These are phyloP conservation scores for Brassica cretica DNA, from an alignment of 345 rosid species.

Conservation along the genomic window DNA sequence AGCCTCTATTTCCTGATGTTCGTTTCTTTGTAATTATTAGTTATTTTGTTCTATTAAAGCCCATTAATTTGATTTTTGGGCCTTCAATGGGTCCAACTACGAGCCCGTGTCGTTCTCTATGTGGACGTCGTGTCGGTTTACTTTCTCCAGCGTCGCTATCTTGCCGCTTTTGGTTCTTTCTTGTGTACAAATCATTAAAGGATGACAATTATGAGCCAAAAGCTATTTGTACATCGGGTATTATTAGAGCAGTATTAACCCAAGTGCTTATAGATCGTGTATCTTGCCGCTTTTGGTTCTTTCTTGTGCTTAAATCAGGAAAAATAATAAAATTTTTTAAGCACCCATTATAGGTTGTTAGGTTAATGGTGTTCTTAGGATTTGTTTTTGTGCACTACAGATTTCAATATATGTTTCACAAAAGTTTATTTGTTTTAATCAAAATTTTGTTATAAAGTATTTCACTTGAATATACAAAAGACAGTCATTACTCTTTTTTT, in stretches of 20 bases:
- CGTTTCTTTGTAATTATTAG: conserved; percentile 21
- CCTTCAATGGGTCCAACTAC: neutral
- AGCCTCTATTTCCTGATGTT: neutral
- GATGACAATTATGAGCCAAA: neutral
- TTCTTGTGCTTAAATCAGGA: too few relatives aligned
- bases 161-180: neutral
- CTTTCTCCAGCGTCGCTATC: neutral
- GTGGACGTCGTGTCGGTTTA: conserved; percentile 3
- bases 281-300: neutral
- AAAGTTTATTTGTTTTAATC: neutral
- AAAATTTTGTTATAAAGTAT: neutral
- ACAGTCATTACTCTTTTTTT: neutral
- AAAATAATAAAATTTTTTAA: too few relatives aligned
- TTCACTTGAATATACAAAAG: neutral
- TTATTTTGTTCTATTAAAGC: neutral
- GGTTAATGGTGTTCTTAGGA: too few relatives aligned
- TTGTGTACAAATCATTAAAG: neutral
- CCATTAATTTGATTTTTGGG: neutral
- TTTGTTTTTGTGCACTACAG: too few relatives aligned
- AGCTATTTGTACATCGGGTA: too few relatives aligned
- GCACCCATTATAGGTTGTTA: too few relatives aligned
- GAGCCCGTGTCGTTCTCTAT: conserved; percentile 2
- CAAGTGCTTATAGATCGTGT: too few relatives aligned
- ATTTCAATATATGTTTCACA: too few relatives aligned
- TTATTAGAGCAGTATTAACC: too few relatives aligned